A percentile compares a stretch with the other conserved stretches of the same genome.
phyloP scores from a whole-genome alignment of 1,284 basidiomycete species.

The Trichosporon faecale region DNA sequence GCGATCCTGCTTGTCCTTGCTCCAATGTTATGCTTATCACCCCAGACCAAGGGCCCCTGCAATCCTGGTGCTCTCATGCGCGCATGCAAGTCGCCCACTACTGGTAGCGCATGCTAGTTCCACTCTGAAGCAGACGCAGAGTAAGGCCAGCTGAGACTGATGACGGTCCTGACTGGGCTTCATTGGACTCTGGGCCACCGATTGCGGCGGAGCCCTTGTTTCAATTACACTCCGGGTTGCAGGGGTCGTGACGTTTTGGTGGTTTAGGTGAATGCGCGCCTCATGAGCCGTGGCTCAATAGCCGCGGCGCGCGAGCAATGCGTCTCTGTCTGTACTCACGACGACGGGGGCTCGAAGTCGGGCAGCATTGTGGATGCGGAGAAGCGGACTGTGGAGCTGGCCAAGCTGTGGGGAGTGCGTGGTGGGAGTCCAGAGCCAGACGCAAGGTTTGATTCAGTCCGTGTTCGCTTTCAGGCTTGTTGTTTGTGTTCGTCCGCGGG shows the following conservation, averaged over 20 bases:
- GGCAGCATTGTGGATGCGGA: background rate
- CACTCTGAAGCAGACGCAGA: background rate
- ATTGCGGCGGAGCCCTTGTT: slow-evolving; percentile 2
- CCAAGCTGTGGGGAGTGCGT: background rate
- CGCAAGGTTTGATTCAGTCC: background rate
- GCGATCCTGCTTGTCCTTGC: background rate
- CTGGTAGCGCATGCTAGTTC: background rate
- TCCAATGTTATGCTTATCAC: background rate
- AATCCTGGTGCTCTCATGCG: background rate
- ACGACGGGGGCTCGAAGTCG: background rate
- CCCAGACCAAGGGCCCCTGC: background rate
- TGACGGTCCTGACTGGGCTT: background rate
- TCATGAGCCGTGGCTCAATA: background rate
- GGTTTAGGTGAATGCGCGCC: background rate
- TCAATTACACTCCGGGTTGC: background rate
- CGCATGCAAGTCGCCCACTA: too few relatives aligned
- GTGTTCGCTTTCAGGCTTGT: background rate
- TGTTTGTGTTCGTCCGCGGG: background rate
- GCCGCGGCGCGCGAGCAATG: background rate
- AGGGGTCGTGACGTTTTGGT: background rate
- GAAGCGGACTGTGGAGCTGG: background rate
- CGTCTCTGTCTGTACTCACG: background rate
- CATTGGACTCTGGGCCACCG: background rate
- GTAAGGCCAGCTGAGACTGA: background rate
- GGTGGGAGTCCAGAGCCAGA: background rate